phyloP scores from a whole-genome alignment of 2,329 filamentous ascomycete genomes.

The Sporothrix inflata region DNA sequence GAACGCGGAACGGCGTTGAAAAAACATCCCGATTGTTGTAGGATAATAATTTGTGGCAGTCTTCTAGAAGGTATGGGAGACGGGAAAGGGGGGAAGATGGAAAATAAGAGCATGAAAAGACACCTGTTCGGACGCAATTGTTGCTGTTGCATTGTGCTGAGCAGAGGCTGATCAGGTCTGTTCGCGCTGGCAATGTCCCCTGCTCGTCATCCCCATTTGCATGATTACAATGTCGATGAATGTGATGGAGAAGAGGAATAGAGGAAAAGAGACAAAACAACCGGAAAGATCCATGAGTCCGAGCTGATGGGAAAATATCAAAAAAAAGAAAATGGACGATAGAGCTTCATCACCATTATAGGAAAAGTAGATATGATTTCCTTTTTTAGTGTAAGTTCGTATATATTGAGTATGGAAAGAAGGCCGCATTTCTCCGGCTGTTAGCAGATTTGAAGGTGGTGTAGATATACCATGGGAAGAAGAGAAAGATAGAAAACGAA shows the following conservation, averaged over 20 bases:
- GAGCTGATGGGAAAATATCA: not conserved
- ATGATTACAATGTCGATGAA: not conserved
- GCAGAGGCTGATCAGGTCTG: conserved; percentile 19
- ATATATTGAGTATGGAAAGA: conserved; percentile 4
- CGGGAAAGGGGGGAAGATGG: not conserved
- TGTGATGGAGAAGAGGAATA: not conserved
- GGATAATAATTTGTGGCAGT: not conserved
- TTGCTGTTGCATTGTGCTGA: conserved; percentile 4
- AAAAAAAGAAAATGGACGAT: not conserved
- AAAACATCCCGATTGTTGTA: not conserved
- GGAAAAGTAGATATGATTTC: not conserved
- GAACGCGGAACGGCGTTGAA: not conserved
- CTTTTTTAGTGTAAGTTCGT: not conserved
- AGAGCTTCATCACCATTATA: not conserved
- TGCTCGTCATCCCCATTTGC: conserved; percentile 5
- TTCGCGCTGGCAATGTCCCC: conserved; percentile 14
- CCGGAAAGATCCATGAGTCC: not conserved
- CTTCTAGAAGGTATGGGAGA: conserved; percentile 17
- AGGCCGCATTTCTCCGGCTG: conserved; percentile 13
- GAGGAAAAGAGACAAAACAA: not conserved
- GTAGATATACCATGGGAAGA: not conserved
- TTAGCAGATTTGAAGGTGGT: not conserved
- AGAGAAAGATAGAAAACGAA: not conserved
- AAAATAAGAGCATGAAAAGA: not conserved
- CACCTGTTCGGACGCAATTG: conserved; percentile 14